These are phyloP conservation scores for Raphanus sativus DNA, from an alignment of 345 rosid species.

Conservation along the genomic window DNA sequence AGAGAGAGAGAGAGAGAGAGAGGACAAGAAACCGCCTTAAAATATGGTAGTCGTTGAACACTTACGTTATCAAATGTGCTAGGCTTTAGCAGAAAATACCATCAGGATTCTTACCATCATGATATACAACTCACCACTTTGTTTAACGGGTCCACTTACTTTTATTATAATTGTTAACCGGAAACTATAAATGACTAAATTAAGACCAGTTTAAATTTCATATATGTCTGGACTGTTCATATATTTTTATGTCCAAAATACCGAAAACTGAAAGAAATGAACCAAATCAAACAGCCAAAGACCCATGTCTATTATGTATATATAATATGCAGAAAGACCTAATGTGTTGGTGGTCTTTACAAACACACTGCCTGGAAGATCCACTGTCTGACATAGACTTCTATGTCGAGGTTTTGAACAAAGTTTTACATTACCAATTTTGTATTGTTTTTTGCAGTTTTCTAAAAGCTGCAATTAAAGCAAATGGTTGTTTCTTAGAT, in stretches of 20 bases:
- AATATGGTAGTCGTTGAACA: slow-evolving; percentile 14
- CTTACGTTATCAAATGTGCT: slow-evolving; percentile 3
- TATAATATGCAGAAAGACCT: not conserved
- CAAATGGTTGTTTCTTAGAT: not conserved
- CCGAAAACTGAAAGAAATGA: not conserved
- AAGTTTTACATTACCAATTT: not conserved
- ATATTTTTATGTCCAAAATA: too few species aligned
- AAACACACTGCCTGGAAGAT: not conserved
- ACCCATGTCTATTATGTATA: not conserved
- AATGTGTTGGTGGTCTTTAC: not conserved
- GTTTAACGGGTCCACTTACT: not conserved
- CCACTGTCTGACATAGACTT: not conserved
- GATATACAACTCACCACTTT: not conserved
- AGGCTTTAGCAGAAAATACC: slow-evolving; percentile 2
- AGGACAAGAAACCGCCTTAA: not conserved
- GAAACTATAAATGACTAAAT: not conserved
- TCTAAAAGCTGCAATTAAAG: not conserved
- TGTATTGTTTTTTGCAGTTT: not conserved
- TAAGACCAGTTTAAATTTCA: not conserved
- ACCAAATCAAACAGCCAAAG: too few species aligned
- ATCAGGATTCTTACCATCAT: not conserved
- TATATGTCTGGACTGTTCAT: not conserved
- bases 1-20: slow-evolving; percentile 1
- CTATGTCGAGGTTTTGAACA: not conserved
- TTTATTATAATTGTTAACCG: not conserved